Base-by-base conservation (phyloP, 2,329 filamentous ascomycete species). In the Cryphonectria nitschkei region DNA sequence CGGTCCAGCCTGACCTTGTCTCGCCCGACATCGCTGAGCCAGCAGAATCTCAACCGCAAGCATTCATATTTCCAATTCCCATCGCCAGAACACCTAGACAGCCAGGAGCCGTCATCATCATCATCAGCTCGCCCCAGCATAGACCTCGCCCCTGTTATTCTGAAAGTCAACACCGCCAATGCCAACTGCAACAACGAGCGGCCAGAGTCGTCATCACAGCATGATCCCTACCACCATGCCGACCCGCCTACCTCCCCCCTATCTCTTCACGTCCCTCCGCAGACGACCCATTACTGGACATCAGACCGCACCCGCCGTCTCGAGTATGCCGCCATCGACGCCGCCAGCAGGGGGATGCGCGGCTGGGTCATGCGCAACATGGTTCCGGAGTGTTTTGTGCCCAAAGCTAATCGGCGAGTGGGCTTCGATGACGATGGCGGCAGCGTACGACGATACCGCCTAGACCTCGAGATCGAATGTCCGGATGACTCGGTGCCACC, bases 281-380 rank as follows among this genome's bases (percentile, higher is more conserved):
- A 86, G 74, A 90, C 89, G 2, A 88, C 87, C 1, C 88, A 90
- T 76, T 91, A 91, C 79, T 91, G 89, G 89, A 91, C 88, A 0
- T 90, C 87, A 75, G 87, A 90, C 76, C 83, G 83, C 68, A 90
- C 89, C 0, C 84, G 89, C 3, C 83, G 88, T 14, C 82, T 90
- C 3, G 89, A 91, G 80, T 91, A 91, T 75, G 89, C 88, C 0
- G 89, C 89, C 69, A 91, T 91, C 56, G 89, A 91, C 65, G 88
- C 88, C 0, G 88, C 89, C 1, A 86, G 84, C 50, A 83, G 84
- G 1, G 89, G 89, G 5, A 82, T 91, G 41, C 85, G 85, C 74
- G 89, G 89, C 16, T 91, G 89, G 86, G 76, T 90, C 46, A 82
- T 86, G 77, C 83, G 85, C 60, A 83, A 87, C 74, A 77, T 90